phyloP scores from a whole-genome alignment of 2,329 filamentous ascomycete species.

The Aspergillus sp. region DNA sequence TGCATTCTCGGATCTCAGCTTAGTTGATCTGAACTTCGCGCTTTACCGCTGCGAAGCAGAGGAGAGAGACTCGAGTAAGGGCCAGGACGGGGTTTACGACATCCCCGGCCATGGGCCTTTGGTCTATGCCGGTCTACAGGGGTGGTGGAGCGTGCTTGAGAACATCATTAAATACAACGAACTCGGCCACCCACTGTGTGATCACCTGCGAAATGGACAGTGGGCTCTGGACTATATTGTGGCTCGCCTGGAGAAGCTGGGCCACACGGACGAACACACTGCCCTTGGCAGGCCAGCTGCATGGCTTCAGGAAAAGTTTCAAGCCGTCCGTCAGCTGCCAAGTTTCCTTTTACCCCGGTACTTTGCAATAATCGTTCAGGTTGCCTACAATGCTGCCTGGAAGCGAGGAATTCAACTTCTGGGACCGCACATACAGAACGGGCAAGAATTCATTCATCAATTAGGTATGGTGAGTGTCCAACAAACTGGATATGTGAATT shows the following conservation, averaged over 20 bases:
- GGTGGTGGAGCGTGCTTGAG: slow-evolving; percentile 93
- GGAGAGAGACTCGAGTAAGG: slow-evolving; percentile 75
- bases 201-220: slow-evolving; percentile 85
- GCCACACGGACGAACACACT: slow-evolving; percentile 62
- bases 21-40: slow-evolving; percentile 87
- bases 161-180: slow-evolving; percentile 85
- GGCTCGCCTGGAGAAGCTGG: slow-evolving; percentile 72
- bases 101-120: slow-evolving; percentile 82
- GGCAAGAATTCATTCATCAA: slow-evolving; percentile 85
- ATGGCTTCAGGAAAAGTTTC: slow-evolving; percentile 84
- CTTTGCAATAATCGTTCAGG: slow-evolving; percentile 85
- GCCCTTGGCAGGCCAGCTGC: slow-evolving; percentile 65
- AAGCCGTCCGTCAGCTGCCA: slow-evolving; percentile 80
- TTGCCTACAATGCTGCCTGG: slow-evolving; percentile 81
- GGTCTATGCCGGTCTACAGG: slow-evolving; percentile 95
- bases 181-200: slow-evolving; percentile 87
- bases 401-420: slow-evolving; percentile 78
- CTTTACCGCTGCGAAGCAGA: slow-evolving; percentile 91
- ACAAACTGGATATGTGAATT: slow-evolving; percentile 84
- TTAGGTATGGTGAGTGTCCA: slow-evolving; percentile 90
- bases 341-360: slow-evolving; percentile 90
- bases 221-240: slow-evolving; percentile 92
- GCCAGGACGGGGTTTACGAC: slow-evolving; percentile 82
- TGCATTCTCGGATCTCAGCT: slow-evolving; percentile 72
- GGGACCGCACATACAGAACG: slow-evolving; percentile 72